Conservation (phyloP, 768 basidiomycete species). For the Boletus patriciae region DNA sequence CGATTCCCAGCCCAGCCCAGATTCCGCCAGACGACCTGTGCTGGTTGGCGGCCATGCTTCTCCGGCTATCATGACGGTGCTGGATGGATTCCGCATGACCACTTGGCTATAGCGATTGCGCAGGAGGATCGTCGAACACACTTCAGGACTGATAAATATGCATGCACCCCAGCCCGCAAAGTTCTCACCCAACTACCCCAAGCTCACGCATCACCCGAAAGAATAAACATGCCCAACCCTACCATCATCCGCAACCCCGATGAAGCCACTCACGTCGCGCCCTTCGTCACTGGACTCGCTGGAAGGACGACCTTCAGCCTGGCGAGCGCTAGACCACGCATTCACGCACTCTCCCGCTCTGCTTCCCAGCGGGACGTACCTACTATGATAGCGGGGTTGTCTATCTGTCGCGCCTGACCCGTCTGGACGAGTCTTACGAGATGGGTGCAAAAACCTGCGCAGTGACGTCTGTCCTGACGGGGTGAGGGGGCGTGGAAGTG, state of each 20-base stretch:
- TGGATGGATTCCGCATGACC: not conserved
- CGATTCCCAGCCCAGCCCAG: too few relatives aligned
- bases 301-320: slow-evolving; percentile 18
- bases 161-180: not conserved
- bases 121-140: not conserved
- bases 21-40: too few relatives aligned
- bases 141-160: not conserved
- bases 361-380: slow-evolving; percentile 8
- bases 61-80: too few relatives aligned
- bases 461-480: not conserved
- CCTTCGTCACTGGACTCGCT: slow-evolving; percentile 10
- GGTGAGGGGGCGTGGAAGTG: too few relatives aligned
- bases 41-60: too few relatives aligned
- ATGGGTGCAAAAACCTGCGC: slow-evolving; percentile 14
- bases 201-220: not conserved
- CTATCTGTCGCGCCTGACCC: slow-evolving; percentile 14
- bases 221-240: slow-evolving; percentile 15
- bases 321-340: slow-evolving; percentile 20
- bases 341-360: slow-evolving; percentile 7
- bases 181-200: not conserved
- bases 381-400: slow-evolving; percentile 9
- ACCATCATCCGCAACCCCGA: slow-evolving; percentile 20
- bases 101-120: not conserved
- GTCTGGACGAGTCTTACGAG: slow-evolving; percentile 16
- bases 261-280: slow-evolving; percentile 21